Evolutionary conservation across 2,329 filamentous ascomycete genomes (phyloP), one percentile per base, ranked within the genome.

Genomic region (Scytalidium lignicola): DNA sequence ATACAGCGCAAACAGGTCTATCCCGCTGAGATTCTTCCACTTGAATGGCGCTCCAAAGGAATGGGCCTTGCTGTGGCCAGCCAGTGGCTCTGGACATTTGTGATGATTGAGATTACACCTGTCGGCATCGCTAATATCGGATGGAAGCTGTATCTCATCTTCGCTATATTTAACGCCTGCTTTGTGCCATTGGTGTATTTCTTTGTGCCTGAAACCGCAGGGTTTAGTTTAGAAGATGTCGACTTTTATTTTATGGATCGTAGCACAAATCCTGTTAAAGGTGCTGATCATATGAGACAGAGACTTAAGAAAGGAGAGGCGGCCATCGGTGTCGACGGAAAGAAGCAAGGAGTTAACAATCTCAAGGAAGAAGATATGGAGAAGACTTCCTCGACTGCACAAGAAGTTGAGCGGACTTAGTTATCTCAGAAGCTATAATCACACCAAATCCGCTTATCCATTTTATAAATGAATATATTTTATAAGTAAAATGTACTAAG

Each of bases 161-260:
- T 63, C 46, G 59, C 53, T 47, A 59, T 56, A 15, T 80, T 56
- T 1, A 43, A 44, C 18, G 52, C 51, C 43, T 57, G 53, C 37
- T 54, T 57, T 28, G 53, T 53, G 46, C 64, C 29, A 29, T 62
- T 49, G 46, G 60, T 39, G 19, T 65, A 46, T 52, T 62, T 42
- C 62, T 70, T 46, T 66, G 67, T 5, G 81, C 82, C 49, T 73
- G 86, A 90, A 72, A 88, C 85, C 0, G 77, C 78, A 0, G 86
- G 86, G 0, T 71, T 75, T n/a, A 72, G 70, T 44, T 71, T 87
- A 7, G 83, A 87, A 70, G 80, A 74, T 55, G 88, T 90, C 78
- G 85, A 90, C 61, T 17, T 37, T 5, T 37, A 37, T 37, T 37
- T 9, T n/a, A 37, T 37, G 32, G 32, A 37, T n/a, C 32, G 32